Conservation (phyloP, 129 eudicot species). For the Pseudognaphalium luteoalbum region DNA sequence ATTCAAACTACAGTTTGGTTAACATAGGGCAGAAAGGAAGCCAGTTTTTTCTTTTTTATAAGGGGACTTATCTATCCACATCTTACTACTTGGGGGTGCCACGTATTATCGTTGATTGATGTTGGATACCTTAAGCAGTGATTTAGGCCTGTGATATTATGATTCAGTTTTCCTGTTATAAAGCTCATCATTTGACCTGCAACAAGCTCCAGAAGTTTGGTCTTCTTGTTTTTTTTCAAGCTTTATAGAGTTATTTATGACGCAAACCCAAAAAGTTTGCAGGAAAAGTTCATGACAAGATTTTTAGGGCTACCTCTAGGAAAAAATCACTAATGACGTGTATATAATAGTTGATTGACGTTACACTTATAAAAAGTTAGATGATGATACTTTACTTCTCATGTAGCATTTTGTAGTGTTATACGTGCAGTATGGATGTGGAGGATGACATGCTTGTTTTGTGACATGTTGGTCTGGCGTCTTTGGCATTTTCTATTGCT, state of each 20-base stretch:
- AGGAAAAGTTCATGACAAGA: slow-evolving; percentile 1
- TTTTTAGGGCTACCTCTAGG: slow-evolving; percentile 4
- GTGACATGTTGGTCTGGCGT: background rate
- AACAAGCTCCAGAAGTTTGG: background rate
- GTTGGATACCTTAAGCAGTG: background rate
- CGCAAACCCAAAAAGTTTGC: background rate
- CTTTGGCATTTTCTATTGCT: background rate
- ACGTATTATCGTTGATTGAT: background rate
- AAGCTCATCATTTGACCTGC: background rate
- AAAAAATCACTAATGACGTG: background rate
- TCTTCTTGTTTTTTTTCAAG: background rate
- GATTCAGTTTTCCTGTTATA: background rate
- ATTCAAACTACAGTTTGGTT: no score
- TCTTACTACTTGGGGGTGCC: background rate
- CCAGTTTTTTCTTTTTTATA: background rate
- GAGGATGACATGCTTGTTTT: background rate
- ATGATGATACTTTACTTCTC: slow-evolving; percentile 13
- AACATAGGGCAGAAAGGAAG: background rate
- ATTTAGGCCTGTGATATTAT: background rate
- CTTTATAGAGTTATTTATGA: background rate
- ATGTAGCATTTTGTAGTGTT: slow-evolving; percentile 4
- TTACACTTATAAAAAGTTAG: background rate
- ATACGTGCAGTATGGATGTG: background rate
- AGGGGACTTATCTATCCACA: no score
- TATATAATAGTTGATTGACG: background rate